A percentile compares a stretch with the other conserved stretches of the same genome.
phyloP scores from a whole-genome alignment of 1,284 basidiomycete genomes.

The Heliocybe sulcata region DNA sequence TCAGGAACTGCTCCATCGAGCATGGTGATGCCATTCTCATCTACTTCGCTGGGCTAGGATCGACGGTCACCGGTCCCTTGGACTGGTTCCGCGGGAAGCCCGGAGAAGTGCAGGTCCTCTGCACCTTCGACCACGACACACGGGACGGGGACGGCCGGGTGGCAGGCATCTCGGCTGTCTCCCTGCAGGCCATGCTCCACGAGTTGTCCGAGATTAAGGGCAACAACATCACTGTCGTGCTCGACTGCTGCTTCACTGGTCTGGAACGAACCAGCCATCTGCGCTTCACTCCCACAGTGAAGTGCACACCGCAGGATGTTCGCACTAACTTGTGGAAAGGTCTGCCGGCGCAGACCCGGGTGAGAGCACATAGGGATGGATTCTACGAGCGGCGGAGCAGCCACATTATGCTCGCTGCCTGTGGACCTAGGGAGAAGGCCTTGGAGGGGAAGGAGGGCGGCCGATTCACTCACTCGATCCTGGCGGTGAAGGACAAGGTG shows the following conservation, averaged over 20 bases:
- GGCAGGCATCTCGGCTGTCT: constrained; percentile 59
- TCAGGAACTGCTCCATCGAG: constrained; percentile 50
- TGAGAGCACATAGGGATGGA: constrained; percentile 25
- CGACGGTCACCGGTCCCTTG: constrained; percentile 40
- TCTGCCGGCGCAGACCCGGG: constrained; percentile 27
- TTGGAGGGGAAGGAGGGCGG: constrained; percentile 55
- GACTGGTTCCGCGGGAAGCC: constrained; percentile 43
- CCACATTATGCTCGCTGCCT: constrained; percentile 51
- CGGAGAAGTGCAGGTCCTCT: constrained; percentile 47
- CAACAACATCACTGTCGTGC: constrained; percentile 57
- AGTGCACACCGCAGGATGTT: constrained; percentile 43
- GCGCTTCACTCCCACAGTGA: constrained; percentile 49
- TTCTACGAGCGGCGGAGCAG: constrained; percentile 38
- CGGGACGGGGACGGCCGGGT: constrained; percentile 36
- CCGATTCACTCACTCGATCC: constrained; percentile 45
- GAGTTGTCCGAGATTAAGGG: constrained; percentile 51
- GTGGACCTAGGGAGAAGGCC: constrained; percentile 41
- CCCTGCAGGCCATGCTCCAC: constrained; percentile 47
- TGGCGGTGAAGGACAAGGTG: constrained; percentile 34
- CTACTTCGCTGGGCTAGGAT: constrained; percentile 66
- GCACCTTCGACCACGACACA: constrained; percentile 55
- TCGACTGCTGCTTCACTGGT: constrained; percentile 58
- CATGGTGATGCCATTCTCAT: constrained; percentile 55
- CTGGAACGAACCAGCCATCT: constrained; percentile 27
- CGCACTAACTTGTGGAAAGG: constrained; percentile 43